phyloP scores from a whole-genome alignment of 164 flowering plant species.

The Berberis thunbergii region DNA sequence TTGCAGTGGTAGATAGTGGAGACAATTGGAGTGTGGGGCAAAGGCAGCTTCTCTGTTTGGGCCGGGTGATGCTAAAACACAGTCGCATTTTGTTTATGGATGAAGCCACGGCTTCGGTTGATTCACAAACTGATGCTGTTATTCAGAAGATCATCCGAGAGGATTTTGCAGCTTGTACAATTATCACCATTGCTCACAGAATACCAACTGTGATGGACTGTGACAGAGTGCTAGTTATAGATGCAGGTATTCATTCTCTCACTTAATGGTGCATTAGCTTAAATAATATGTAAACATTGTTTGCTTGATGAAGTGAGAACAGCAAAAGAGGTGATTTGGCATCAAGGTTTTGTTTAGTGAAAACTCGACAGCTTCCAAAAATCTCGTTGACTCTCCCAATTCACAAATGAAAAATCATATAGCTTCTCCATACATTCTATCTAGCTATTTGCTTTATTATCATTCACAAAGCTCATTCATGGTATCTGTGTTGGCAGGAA shows the following conservation, averaged over 20 bases:
- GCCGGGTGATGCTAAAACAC: conserved; percentile 26
- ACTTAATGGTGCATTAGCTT: too few relatives aligned
- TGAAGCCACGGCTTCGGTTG: conserved; percentile 77
- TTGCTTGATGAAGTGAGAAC: too few relatives aligned
- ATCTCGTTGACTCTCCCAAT: too few relatives aligned
- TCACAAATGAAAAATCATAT: too few relatives aligned
- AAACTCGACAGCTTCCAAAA: too few relatives aligned
- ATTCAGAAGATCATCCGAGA: conserved; percentile 74
- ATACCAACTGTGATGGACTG: conserved; percentile 84
- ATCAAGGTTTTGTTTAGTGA: too few relatives aligned
- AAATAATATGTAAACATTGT: too few relatives aligned
- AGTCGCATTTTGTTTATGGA: too few relatives aligned
- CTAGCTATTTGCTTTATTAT: too few relatives aligned
- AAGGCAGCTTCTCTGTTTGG: conserved; percentile 76
- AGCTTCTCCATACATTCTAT: too few relatives aligned
- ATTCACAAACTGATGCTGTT: conserved; percentile 74
- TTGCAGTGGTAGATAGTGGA: conserved; percentile 64
- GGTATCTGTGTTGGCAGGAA: conserved; percentile 33
- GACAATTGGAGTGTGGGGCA: conserved; percentile 93
- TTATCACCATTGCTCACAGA: conserved; percentile 88
- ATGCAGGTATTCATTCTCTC: conserved; percentile 43
- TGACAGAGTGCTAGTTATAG: conserved; percentile 64
- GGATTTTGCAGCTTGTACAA: conserved; percentile 62
- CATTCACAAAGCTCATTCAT: too few relatives aligned
- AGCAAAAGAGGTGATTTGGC: too few relatives aligned